Evolutionary conservation across 2,329 filamentous ascomycete genomes (phyloP).

Genomic region (Epichloe sibirici): DNA sequence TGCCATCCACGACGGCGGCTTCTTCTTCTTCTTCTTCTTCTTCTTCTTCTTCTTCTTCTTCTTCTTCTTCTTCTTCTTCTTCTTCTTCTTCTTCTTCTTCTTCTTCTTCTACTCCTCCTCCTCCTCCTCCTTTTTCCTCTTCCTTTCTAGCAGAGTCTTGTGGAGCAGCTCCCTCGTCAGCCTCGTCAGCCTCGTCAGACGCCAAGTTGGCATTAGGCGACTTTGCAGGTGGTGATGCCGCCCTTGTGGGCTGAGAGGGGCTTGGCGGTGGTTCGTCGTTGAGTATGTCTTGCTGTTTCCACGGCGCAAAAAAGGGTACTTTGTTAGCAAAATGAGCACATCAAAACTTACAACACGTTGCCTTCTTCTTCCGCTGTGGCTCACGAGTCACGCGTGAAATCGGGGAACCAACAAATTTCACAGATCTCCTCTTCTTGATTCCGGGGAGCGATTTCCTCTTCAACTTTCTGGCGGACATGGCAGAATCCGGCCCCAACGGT

Average conservation of each 20-base stretch:
- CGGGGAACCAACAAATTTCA: neutral
- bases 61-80: too few species aligned
- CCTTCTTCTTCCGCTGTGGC: neutral
- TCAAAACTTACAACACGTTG: neutral
- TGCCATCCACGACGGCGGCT: neutral
- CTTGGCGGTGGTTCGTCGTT: neutral
- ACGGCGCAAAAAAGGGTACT: neutral
- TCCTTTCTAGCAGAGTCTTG: neutral
- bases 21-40: neutral
- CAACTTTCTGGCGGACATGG: neutral
- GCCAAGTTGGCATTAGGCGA: neutral
- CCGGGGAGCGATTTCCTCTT: conserved; percentile 1
- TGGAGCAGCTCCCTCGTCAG: neutral
- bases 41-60: too few species aligned
- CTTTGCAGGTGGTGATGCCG: neutral
- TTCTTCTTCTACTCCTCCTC: too few species aligned
- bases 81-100: too few species aligned
- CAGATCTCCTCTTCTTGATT: neutral
- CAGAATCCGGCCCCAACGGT: neutral
- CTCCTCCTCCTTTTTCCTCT: too few species aligned
- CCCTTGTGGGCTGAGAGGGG: neutral
- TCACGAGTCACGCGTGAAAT: neutral
- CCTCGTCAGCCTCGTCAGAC: neutral
- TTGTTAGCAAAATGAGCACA: neutral
- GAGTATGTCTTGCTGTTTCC: neutral